Percentiles rank a stretch among this genome's conserved stretches.
Conservation (phyloP, 441 rosid genomes). For the Kokia cookei region DNA sequence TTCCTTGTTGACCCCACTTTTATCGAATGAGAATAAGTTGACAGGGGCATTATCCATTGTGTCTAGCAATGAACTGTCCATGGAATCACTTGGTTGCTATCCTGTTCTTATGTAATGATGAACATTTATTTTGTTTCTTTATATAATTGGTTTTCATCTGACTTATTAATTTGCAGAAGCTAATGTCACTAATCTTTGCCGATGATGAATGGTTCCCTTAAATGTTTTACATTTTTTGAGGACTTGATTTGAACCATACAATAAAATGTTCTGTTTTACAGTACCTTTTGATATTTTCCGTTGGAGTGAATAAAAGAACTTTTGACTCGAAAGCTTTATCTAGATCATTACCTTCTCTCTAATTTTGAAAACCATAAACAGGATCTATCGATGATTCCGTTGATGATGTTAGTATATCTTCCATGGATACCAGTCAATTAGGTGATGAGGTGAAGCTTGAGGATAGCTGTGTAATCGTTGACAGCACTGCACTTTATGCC, state of each 20-base stretch:
- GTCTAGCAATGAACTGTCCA: slow-evolving; percentile 21
- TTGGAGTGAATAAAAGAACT: not conserved
- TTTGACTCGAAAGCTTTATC: not conserved
- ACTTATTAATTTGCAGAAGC: slow-evolving; percentile 6
- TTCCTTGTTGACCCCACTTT: slow-evolving; percentile 4
- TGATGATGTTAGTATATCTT: slow-evolving; percentile 21
- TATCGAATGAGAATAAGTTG: slow-evolving; percentile 14
- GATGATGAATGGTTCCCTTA: not conserved
- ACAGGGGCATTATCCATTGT: slow-evolving; percentile 7
- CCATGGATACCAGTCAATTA: slow-evolving; percentile 48
- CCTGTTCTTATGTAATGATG: slow-evolving; percentile 2
- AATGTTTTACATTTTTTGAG: not conserved
- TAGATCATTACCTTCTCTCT: not conserved
- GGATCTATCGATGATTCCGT: slow-evolving; percentile 24
- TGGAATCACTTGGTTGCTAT: slow-evolving; percentile 36
- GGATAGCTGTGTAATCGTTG: slow-evolving; percentile 34
- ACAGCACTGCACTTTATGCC: slow-evolving; percentile 41
- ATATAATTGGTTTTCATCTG: not conserved
- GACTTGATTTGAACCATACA: not conserved
- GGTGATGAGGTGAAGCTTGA: slow-evolving; percentile 30
- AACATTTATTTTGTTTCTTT: not conserved
- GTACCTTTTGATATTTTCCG: not conserved
- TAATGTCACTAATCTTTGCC: not conserved
- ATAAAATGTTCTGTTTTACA: not conserved
- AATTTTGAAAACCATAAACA: slow-evolving; percentile 15